Evolutionary conservation across 805 yeast species (phyloP).

Genomic region (Saturnispora silvae): DNA sequence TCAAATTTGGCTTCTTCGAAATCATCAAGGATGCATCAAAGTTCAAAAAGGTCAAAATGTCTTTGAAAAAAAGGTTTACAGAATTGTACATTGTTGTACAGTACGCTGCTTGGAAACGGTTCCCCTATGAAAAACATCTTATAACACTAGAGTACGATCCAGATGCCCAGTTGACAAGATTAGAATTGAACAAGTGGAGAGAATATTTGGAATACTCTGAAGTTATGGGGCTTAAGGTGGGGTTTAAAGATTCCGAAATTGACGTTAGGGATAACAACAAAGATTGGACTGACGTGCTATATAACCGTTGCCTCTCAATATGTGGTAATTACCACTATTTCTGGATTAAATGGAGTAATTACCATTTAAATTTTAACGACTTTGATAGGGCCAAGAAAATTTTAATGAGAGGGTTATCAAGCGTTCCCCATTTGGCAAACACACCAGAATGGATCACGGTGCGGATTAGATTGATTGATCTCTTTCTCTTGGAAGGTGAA

Average conservation of each 20-base stretch:
- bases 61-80: conserved; percentile 36
- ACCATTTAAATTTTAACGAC: conserved; percentile 24
- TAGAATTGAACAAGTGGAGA: conserved; percentile 49
- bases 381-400: conserved; percentile 30
- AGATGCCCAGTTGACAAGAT: conserved; percentile 23
- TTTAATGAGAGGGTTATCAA: conserved; percentile 23
- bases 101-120: conserved; percentile 38
- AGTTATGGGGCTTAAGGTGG: conserved; percentile 16
- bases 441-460: conserved; percentile 15
- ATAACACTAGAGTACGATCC: conserved; percentile 30
- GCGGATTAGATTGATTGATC: conserved; percentile 33
- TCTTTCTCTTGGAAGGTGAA: conserved; percentile 31
- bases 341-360: conserved; percentile 43
- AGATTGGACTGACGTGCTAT: conserved; percentile 26
- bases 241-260: conserved; percentile 16
- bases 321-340: conserved; percentile 35
- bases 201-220: conserved; percentile 48
- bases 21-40: conserved; percentile 13
- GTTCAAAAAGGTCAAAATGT: conserved; percentile 25
- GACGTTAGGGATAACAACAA: conserved; percentile 15
- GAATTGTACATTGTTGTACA: conserved; percentile 50
- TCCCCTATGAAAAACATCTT: conserved; percentile 37
- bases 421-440: not conserved
- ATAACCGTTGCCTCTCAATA: conserved; percentile 38
- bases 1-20: conserved; percentile 18